Percentiles rank a stretch among this genome's conserved stretches.
Evolutionary conservation across 768 basidiomycete genomes (phyloP).

Genomic region (Vishniacozyma victoriae): DNA sequence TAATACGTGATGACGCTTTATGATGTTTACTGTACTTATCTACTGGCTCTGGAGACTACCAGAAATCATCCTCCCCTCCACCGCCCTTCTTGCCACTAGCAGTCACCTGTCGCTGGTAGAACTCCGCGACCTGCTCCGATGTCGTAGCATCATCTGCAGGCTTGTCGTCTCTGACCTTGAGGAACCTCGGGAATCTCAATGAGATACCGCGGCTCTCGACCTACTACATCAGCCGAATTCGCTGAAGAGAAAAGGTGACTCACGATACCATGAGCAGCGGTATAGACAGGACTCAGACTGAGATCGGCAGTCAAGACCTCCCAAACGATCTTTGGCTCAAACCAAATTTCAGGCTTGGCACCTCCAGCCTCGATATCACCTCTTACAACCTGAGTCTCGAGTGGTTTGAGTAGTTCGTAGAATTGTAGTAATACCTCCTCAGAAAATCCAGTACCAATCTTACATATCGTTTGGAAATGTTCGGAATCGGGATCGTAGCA

Average conservation of each 20-base stretch:
- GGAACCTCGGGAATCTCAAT: conserved; percentile 89
- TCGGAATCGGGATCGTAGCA: conserved; percentile 93
- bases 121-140: conserved; percentile 71
- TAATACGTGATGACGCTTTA: too few relatives aligned
- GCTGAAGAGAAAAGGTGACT: conserved; percentile 9
- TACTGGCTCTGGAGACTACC: too few relatives aligned
- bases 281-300: conserved; percentile 78
- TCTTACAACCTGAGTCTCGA: conserved; percentile 57
- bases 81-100: conserved; percentile 67
- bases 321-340: conserved; percentile 96
- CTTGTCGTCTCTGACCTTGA: conserved; percentile 90
- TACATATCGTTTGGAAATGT: conserved; percentile 95
- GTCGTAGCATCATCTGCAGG: conserved; percentile 83
- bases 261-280: conserved; percentile 41
- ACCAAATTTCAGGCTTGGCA: conserved; percentile 95
- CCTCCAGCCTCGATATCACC: conserved; percentile 83
- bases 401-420: conserved; percentile 63
- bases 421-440: conserved; percentile 80
- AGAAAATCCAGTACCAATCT: conserved; percentile 96
- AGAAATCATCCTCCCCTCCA: conserved; percentile 51
- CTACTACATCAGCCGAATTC: conserved; percentile 23
- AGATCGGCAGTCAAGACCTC: conserved; percentile 96
- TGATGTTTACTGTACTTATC: too few relatives aligned
- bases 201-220: conserved; percentile 85
- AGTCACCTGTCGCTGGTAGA: conserved; percentile 83